Conservation (phyloP, 352 stramenopile genomes). For the Phytophthora hibernalis region DNA sequence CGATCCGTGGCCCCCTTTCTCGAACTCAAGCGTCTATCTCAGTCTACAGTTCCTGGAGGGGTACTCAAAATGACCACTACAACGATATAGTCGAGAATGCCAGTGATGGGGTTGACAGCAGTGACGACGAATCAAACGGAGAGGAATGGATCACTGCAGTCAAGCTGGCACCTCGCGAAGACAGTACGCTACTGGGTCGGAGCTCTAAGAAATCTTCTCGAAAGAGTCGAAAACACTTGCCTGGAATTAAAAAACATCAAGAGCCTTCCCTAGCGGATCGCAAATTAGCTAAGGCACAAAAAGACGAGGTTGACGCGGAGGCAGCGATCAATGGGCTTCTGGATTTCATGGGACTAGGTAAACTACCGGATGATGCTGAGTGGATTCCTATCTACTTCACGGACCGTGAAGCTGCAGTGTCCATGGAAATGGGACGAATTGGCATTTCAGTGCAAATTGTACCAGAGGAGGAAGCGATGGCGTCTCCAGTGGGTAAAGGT, state of each 20-base stretch:
- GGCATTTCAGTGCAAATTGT: slow-evolving; percentile 84
- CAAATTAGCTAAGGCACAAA: slow-evolving; percentile 44
- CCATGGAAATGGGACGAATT: slow-evolving; percentile 73
- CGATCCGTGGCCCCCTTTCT: slow-evolving; percentile 66
- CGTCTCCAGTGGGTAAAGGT: slow-evolving; percentile 80
- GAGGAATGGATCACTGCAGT: slow-evolving; percentile 10
- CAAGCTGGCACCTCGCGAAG: slow-evolving; percentile 32
- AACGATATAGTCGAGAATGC: slow-evolving; percentile 1
- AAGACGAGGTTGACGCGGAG: slow-evolving; percentile 64
- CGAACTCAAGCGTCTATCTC: slow-evolving; percentile 54
- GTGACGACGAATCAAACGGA: slow-evolving; percentile 27
- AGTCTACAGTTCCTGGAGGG: neutral
- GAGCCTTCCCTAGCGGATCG: slow-evolving; percentile 16
- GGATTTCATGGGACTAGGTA: slow-evolving; percentile 79
- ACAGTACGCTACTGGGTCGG: slow-evolving; percentile 44
- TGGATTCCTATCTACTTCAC: slow-evolving; percentile 84
- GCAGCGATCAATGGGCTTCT: slow-evolving; percentile 66
- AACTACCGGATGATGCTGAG: slow-evolving; percentile 74
- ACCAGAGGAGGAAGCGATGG: slow-evolving; percentile 78
- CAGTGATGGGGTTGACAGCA: slow-evolving; percentile 3
- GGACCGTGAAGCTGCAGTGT: slow-evolving; percentile 67
- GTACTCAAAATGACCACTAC: neutral
- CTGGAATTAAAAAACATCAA: slow-evolving; percentile 12
- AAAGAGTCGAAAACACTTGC: neutral
- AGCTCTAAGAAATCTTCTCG: slow-evolving; percentile 18